These are phyloP conservation scores for Dispira simplex DNA, from an alignment of 192 early-diverging fungal species.

Conservation along the genomic window DNA sequence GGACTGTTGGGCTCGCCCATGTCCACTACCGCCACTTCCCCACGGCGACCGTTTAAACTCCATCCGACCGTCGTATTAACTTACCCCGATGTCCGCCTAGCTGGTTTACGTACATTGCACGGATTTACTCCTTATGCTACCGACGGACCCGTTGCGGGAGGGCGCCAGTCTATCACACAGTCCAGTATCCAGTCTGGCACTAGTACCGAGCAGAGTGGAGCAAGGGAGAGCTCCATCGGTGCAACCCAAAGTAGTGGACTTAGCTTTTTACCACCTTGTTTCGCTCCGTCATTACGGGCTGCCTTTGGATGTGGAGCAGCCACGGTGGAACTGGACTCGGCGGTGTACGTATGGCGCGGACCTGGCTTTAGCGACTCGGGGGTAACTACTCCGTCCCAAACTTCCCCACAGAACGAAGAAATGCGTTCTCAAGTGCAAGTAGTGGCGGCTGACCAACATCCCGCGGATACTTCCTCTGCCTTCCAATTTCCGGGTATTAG, in stretches of 20 bases:
- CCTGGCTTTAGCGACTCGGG: neutral
- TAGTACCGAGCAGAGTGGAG: too few relatives aligned
- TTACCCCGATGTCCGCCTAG: conserved; percentile 11
- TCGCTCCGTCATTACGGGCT: conserved; percentile 10
- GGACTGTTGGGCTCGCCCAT: neutral
- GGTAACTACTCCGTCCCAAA: neutral
- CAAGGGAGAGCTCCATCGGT: too few relatives aligned
- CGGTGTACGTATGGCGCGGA: conserved; percentile 5
- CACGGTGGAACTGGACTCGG: conserved; percentile 8
- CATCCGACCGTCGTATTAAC: conserved; percentile 12
- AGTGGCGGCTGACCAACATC: neutral
- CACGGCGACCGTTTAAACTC: neutral
- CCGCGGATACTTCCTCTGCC: neutral
- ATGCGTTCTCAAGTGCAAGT: neutral
- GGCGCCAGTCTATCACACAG: neutral
- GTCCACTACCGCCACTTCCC: too few relatives aligned
- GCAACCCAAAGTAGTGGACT: too few relatives aligned
- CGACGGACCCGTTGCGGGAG: neutral
- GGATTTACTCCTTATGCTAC: conserved; percentile 4
- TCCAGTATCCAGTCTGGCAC: neutral
- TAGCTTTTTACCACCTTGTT: conserved; percentile 4
- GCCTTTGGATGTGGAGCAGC: conserved; percentile 11
- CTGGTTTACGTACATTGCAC: conserved; percentile 5
- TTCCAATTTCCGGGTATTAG: conserved; percentile 7
- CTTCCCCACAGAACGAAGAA: neutral